phyloP scores from a whole-genome alignment of 2,329 filamentous ascomycete species.

The Ascochyta clinopodiicola region DNA sequence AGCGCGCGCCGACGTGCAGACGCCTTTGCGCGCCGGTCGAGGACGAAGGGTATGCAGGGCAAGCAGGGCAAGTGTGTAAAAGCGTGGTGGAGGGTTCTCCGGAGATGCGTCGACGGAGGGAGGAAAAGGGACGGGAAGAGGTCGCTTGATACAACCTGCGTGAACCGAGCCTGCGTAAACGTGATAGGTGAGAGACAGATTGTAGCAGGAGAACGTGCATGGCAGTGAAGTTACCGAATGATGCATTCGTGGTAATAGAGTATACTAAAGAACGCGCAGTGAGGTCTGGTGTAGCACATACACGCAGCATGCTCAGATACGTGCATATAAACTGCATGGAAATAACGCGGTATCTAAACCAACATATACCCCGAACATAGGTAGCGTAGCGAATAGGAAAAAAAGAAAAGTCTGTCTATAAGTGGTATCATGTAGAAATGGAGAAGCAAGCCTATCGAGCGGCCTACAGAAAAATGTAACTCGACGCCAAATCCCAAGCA shows the following conservation, averaged over 20 bases:
- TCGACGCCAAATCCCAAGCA: not conserved
- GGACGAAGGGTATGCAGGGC: not conserved
- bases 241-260: not conserved
- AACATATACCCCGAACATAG: not conserved
- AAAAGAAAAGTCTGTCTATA: conserved; percentile 13
- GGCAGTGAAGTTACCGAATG: conserved; percentile 5
- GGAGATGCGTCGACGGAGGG: not conserved
- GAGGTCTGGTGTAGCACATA: not conserved
- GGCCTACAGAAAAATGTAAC: not conserved
- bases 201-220: conserved; percentile 2
- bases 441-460: not conserved
- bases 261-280: not conserved
- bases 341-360: not conserved
- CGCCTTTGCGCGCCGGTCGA: not conserved
- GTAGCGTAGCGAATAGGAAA: not conserved
- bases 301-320: not conserved
- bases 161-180: not conserved
- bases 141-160: not conserved
- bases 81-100: not conserved
- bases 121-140: no score
- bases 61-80: not conserved
- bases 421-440: conserved; percentile 19
- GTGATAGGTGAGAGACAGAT: not conserved
- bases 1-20: not conserved
- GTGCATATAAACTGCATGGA: not conserved